These are phyloP conservation scores for Penicillium italicum DNA, from an alignment of 2,329 filamentous ascomycete species.

Conservation along the genomic window DNA sequence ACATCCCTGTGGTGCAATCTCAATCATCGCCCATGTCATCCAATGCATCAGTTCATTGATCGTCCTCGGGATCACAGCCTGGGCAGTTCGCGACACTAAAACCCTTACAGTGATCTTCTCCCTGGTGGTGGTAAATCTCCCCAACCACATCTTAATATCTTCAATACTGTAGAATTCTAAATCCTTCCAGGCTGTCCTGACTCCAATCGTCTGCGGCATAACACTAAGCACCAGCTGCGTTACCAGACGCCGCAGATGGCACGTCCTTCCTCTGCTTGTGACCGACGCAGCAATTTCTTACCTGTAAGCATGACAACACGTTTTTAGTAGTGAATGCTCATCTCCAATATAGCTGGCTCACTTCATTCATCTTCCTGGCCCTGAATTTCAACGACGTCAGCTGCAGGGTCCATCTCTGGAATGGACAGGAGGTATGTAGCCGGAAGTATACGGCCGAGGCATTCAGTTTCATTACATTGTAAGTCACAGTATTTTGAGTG, in stretches of 20 bases:
- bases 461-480: slow-evolving; percentile 24
- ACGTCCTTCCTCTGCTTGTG: slow-evolving; percentile 10
- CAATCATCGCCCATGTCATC: slow-evolving; percentile 10
- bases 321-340: not conserved
- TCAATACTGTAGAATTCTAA: not conserved
- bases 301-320: slow-evolving; percentile 6
- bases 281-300: slow-evolving; percentile 14
- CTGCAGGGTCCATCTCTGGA: slow-evolving; percentile 16
- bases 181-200: slow-evolving; percentile 10
- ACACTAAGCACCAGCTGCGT: slow-evolving; percentile 6
- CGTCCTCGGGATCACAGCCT: slow-evolving; percentile 21
- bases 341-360: slow-evolving; percentile 16
- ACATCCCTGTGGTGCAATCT: slow-evolving; percentile 10
- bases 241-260: slow-evolving; percentile 8
- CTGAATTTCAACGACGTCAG: slow-evolving; percentile 15
- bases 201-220: slow-evolving; percentile 6
- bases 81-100: slow-evolving; percentile 17
- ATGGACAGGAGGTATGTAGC: slow-evolving; percentile 17
- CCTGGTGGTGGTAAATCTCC: slow-evolving; percentile 13
- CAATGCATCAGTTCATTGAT: slow-evolving; percentile 16
- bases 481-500: not conserved
- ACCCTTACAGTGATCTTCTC: slow-evolving; percentile 20
- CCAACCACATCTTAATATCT: not conserved
- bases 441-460: slow-evolving; percentile 19
- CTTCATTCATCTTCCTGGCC: slow-evolving; percentile 20